Base-by-base conservation (phyloP, 306 rosid genomes). In the Carpinus fangiana region DNA sequence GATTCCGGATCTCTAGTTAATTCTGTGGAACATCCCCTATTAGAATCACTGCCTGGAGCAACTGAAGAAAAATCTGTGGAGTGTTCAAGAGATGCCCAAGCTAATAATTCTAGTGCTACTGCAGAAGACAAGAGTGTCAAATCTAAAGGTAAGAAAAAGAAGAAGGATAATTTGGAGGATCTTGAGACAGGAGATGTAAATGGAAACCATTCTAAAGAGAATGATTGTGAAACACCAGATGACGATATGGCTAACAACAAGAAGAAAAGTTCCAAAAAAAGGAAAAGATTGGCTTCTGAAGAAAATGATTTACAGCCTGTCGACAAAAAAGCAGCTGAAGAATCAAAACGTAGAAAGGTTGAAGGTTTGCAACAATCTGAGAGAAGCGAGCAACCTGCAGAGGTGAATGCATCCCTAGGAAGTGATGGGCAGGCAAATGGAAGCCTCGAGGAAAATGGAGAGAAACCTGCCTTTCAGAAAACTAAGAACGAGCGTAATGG, bases 261-360 rank as follows among this genome's bases (percentile, higher is more conserved):
- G 81, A 80, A 81, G 70, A 89, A 89, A 72, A 79, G 82, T 83
- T 86, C 92, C 73, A 92, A 89, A 85, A 94, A 92, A 71, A 84
- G 95, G 17, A 90, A 88, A 88, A 89, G 94, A 78, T 43, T 68
- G 65, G 79, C 48, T 73, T 85, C 92, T 65, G 93, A 87, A 72
- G 89, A 83, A 71, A 84, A 74, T 83, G 85, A 78, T 74, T 70
- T 73, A 41, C 78, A 82, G 73, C 77, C 73, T 67, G 70, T 45
- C 1, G 89, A 90, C 64, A 77, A 72, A 48, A 78, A 67, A 76
- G 85, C n/a, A 76, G 83, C 66, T 59, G 98, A 94, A 73, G 91
- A 85, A 80, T 60, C 75, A 41, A 93, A 93, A 73, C 78, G 88
- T 50, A 86, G 88, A 75, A 91, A 86, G 88, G 6, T 81, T 34